These are phyloP conservation scores for Penicillium egyptiacum DNA, from an alignment of 495 filamentous ascomycete genomes.

Conservation along the genomic window DNA sequence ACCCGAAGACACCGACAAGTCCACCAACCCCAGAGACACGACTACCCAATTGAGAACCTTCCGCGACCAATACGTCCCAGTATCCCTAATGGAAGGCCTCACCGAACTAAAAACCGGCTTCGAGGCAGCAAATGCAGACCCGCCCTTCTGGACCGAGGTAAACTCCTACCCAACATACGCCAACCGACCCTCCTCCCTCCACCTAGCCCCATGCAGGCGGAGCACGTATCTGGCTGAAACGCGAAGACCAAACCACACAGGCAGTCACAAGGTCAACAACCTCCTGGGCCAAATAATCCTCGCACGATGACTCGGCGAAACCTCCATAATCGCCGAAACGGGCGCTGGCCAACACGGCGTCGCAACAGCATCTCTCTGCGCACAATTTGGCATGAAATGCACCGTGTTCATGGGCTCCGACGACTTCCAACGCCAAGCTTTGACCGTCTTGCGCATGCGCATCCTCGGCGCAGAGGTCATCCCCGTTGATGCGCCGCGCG, in stretches of 20 bases:
- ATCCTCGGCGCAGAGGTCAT: conserved; percentile 85
- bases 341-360: conserved; percentile 95
- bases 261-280: conserved; percentile 95
- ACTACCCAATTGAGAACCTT: conserved; percentile 8
- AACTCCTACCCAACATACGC: conserved; percentile 6
- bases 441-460: conserved; percentile 94
- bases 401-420: conserved; percentile 95
- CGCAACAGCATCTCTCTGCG: conserved; percentile 89
- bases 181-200: conserved; percentile 11
- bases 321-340: conserved; percentile 90
- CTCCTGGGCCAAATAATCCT: conserved; percentile 86
- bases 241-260: conserved; percentile 84
- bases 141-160: conserved; percentile 17
- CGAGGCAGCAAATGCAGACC: conserved; percentile 1
- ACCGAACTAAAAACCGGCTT: conserved; percentile 13
- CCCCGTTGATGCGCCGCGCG: conserved; percentile 49
- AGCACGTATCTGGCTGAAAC: conserved; percentile 92
- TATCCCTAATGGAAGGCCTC: conserved; percentile 6
- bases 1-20: not conserved
- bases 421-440: conserved; percentile 86
- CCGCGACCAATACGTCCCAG: conserved; percentile 17
- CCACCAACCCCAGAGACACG: not conserved
- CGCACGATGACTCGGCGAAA: conserved; percentile 81
- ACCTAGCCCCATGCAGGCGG: conserved; percentile 81
- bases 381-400: conserved; percentile 92